A percentile compares a stretch with the other conserved stretches of the same genome.
Conservation (phyloP, 768 basidiomycete genomes). For the Kwoniella europaea region DNA sequence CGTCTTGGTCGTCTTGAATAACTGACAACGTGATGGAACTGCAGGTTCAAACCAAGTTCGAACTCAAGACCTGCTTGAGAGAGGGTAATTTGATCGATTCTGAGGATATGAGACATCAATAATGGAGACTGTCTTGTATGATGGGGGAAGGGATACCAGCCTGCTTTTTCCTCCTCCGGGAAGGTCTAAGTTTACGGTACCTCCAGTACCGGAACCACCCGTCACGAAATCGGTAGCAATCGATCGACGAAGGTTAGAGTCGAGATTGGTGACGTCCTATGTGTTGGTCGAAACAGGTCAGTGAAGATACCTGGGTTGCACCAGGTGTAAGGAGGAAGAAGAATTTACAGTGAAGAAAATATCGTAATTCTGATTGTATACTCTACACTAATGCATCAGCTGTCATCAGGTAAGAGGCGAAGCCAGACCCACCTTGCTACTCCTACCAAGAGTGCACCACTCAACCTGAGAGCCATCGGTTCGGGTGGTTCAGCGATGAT, state of each 20-base stretch:
- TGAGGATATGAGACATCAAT: slow-evolving; percentile 12
- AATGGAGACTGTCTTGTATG: background rate
- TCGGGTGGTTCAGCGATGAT: slow-evolving; percentile 82
- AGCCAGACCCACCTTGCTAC: slow-evolving; percentile 73
- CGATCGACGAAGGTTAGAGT: slow-evolving; percentile 76
- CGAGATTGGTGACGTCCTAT: slow-evolving; percentile 83
- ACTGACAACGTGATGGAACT: slow-evolving; percentile 39
- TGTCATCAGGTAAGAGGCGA: slow-evolving; percentile 1
- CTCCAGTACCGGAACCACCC: slow-evolving; percentile 58
- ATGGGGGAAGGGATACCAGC: slow-evolving; percentile 17
- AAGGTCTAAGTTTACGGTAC: slow-evolving; percentile 67
- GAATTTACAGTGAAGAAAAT: slow-evolving; percentile 39
- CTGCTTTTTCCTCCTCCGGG: slow-evolving; percentile 43
- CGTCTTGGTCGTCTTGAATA: background rate
- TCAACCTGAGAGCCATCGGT: slow-evolving; percentile 81
- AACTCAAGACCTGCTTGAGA: slow-evolving; percentile 27
- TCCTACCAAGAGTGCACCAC: slow-evolving; percentile 87
- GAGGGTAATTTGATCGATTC: slow-evolving; percentile 48
- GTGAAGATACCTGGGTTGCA: too few relatives aligned
- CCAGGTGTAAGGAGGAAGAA: background rate
- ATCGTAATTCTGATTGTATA: slow-evolving; percentile 48
- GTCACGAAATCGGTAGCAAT: slow-evolving; percentile 68
- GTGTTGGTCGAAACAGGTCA: too few relatives aligned
- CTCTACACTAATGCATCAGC: slow-evolving; percentile 17
- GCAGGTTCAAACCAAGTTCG: slow-evolving; percentile 28